phyloP scores from a whole-genome alignment of 306 rosid genomes.

The Herpetospermum pedunculosum region DNA sequence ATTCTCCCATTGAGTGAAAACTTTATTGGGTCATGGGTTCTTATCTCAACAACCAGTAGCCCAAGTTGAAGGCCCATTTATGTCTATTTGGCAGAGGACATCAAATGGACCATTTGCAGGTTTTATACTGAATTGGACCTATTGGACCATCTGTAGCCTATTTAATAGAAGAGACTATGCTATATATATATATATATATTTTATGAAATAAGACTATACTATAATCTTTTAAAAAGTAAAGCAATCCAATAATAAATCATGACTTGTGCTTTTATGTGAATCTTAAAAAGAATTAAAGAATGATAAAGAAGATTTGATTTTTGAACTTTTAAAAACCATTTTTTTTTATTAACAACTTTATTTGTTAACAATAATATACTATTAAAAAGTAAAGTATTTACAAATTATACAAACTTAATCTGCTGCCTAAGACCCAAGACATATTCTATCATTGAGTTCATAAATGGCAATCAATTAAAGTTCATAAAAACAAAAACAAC shows the following conservation, averaged over 20 bases:
- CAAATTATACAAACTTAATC: too few species aligned
- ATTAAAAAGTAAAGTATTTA: too few species aligned
- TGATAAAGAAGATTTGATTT: too few species aligned
- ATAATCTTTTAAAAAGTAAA: background rate
- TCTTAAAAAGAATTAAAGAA: too few species aligned
- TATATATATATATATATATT: too few species aligned
- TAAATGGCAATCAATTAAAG: background rate
- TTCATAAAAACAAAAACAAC: background rate
- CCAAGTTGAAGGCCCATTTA: background rate
- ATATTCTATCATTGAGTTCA: background rate
- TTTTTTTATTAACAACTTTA: too few species aligned
- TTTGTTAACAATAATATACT: background rate
- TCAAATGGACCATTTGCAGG: background rate
- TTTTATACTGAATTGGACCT: background rate
- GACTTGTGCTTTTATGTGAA: background rate
- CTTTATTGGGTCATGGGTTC: background rate
- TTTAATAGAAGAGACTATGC: background rate
- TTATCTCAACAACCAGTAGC: background rate
- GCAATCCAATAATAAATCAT: background rate
- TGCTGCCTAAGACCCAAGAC: too few species aligned
- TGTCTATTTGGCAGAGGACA: background rate
- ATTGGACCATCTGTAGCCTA: background rate
- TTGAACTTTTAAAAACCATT: background rate
- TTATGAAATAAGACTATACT: background rate
- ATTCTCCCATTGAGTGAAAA: too few species aligned